Evolutionary conservation across 2,329 filamentous ascomycete species (phyloP).

Genomic region (Diaporthe ilicicola): DNA sequence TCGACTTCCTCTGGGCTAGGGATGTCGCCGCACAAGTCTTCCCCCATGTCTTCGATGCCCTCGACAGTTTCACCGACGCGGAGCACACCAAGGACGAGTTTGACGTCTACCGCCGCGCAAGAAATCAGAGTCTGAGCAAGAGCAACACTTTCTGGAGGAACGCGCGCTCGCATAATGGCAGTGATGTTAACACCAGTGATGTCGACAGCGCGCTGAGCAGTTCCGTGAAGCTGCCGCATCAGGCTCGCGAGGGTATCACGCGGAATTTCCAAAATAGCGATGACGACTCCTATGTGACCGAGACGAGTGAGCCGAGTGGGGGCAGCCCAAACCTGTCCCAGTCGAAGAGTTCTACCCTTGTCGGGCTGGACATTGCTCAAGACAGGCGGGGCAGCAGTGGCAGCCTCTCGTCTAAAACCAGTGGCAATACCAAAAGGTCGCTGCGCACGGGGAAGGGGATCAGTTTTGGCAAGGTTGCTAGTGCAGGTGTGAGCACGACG

Average conservation of each 20-base stretch:
- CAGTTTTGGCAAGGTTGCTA: constrained; percentile 47
- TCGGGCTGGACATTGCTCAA: constrained; percentile 9
- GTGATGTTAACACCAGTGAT: constrained; percentile 41
- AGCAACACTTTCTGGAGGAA: constrained; percentile 43
- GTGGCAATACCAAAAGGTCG: constrained; percentile 51
- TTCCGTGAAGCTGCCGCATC: constrained; percentile 26
- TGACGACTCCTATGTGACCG: constrained; percentile 29
- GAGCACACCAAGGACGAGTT: constrained; percentile 69
- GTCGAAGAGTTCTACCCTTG: constrained; percentile 2
- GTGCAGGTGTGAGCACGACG: constrained; percentile 46
- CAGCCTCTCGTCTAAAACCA: constrained; percentile 32
- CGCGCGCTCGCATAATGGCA: constrained; percentile 33
- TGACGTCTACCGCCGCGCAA: constrained; percentile 61
- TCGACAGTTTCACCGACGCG: constrained; percentile 74
- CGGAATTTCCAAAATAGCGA: constrained; percentile 29
- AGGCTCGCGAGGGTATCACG: constrained; percentile 30
- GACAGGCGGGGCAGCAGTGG: constrained; percentile 17
- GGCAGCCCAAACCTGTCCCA: neutral
- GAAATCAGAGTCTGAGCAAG: constrained; percentile 57
- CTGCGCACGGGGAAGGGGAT: constrained; percentile 50
- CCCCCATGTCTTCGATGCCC: constrained; percentile 87
- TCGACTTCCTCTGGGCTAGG: constrained; percentile 94
- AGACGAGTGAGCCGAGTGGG: constrained; percentile 27
- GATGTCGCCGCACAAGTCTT: constrained; percentile 89
- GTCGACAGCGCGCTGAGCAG: constrained; percentile 39